Percentiles rank a stretch among this genome's conserved stretches.
These are phyloP conservation scores for Periconia sp. DNA, from an alignment of 2,329 filamentous ascomycete species.

Conservation along the genomic window DNA sequence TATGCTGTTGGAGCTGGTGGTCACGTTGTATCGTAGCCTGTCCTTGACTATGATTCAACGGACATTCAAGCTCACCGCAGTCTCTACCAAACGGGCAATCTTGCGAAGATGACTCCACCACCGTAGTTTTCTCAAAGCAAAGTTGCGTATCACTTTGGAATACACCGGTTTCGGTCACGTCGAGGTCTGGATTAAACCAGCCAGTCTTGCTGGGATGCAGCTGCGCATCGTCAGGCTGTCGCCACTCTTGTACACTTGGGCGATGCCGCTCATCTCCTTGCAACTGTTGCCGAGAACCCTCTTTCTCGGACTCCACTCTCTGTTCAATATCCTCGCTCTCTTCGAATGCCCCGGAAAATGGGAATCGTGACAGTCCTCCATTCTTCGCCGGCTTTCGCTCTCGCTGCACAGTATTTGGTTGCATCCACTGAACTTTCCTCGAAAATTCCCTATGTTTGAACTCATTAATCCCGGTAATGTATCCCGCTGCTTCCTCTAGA, in stretches of 20 bases:
- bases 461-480: conserved; percentile 12
- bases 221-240: neutral
- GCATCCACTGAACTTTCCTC: neutral
- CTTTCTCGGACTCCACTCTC: too few species aligned
- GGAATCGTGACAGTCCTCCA: neutral
- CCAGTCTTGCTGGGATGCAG: neutral
- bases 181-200: neutral
- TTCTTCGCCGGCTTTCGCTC: neutral
- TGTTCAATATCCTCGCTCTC: too few species aligned
- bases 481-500: conserved; percentile 11
- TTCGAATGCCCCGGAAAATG: neutral
- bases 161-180: neutral
- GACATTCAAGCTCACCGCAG: conserved; percentile 1
- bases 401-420: neutral
- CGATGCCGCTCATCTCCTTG: neutral
- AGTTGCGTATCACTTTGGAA: neutral
- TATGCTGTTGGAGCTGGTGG: neutral
- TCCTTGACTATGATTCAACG: neutral
- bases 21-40: neutral
- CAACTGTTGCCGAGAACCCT: too few species aligned
- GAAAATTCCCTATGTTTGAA: conserved; percentile 10
- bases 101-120: neutral
- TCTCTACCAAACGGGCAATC: neutral
- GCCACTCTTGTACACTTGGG: neutral
- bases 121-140: neutral